Conservation (phyloP, 2,329 filamentous ascomycete species). For the Fusarium sp. region DNA sequence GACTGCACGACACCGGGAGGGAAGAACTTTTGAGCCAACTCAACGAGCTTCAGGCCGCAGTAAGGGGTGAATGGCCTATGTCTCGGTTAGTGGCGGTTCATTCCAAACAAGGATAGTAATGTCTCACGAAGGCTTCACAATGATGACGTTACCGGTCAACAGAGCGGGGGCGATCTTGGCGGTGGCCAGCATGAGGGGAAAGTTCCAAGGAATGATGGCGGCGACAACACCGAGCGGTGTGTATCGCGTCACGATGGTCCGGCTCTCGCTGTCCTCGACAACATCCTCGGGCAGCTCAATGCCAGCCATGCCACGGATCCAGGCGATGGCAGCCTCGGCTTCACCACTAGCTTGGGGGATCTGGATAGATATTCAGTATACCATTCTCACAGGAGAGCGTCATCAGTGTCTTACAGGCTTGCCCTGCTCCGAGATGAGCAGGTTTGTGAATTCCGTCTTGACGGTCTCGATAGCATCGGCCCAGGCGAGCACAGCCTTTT, state of each 20-base stretch:
- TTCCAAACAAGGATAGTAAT: background rate
- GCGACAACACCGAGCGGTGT: constrained; percentile 60
- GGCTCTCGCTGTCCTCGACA: constrained; percentile 55
- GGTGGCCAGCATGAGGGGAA: constrained; percentile 66
- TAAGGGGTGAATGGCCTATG: constrained; percentile 69
- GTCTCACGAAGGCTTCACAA: constrained; percentile 67
- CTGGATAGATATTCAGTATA: background rate
- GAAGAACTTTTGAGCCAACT: constrained; percentile 71
- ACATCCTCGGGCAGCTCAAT: constrained; percentile 54
- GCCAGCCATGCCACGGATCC: constrained; percentile 50
- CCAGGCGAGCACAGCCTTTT: constrained; percentile 40
- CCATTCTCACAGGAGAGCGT: accelerated
- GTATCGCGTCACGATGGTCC: constrained; percentile 53
- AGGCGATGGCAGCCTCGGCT: constrained; percentile 43
- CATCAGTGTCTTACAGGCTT: constrained; percentile 47
- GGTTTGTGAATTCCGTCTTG: constrained; percentile 40
- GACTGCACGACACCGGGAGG: constrained; percentile 75
- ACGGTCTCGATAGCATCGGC: constrained; percentile 46
- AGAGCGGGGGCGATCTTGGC: constrained; percentile 72
- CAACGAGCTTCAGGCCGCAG: constrained; percentile 71
- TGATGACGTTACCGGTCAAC: constrained; percentile 69
- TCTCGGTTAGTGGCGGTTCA: background rate
- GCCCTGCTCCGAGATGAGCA: constrained; percentile 50
- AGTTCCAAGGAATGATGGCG: constrained; percentile 71
- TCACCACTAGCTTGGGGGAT: constrained; percentile 47